Percentiles rank a stretch among this genome's conserved stretches.
These are phyloP conservation scores for Curvularia spicifera DNA, from an alignment of 2,329 filamentous ascomycete species.

Conservation along the genomic window DNA sequence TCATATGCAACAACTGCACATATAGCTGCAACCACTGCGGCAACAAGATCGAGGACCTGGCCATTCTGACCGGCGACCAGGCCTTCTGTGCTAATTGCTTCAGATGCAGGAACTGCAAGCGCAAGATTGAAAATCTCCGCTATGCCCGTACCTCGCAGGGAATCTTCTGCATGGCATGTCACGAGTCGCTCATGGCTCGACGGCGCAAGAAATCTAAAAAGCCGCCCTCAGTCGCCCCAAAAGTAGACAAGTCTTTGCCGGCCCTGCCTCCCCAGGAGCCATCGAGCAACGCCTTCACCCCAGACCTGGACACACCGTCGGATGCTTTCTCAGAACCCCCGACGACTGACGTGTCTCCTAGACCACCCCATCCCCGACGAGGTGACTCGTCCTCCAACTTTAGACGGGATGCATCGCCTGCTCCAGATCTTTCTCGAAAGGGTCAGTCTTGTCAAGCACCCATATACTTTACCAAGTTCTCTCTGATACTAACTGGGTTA, in stretches of 20 bases:
- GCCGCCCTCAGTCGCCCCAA: slow-evolving; percentile 54
- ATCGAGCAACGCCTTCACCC: slow-evolving; percentile 64
- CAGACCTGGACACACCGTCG: slow-evolving; percentile 62
- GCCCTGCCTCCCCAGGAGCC: slow-evolving; percentile 77
- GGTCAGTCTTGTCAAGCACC: slow-evolving; percentile 34
- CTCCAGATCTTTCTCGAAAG: slow-evolving; percentile 42
- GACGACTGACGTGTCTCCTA: slow-evolving; percentile 72
- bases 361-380: slow-evolving; percentile 44
- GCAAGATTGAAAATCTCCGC: slow-evolving; percentile 96
- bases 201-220: slow-evolving; percentile 82
- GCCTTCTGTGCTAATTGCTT: slow-evolving; percentile 98
- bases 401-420: slow-evolving; percentile 49
- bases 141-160: slow-evolving; percentile 98
- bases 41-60: slow-evolving; percentile 97
- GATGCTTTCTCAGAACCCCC: slow-evolving; percentile 68
- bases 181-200: slow-evolving; percentile 94
- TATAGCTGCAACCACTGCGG: slow-evolving; percentile 97
- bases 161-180: slow-evolving; percentile 99
- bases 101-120: slow-evolving; percentile 96
- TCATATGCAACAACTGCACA: slow-evolving; percentile 99
- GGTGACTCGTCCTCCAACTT: slow-evolving; percentile 48
- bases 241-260: slow-evolving; percentile 89
- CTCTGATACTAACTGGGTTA: slow-evolving; percentile 9
- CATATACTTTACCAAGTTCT: neutral
- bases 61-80: slow-evolving; percentile 96